These are phyloP conservation scores for Amanita thiersii DNA, from an alignment of 768 basidiomycete species.

Conservation along the genomic window DNA sequence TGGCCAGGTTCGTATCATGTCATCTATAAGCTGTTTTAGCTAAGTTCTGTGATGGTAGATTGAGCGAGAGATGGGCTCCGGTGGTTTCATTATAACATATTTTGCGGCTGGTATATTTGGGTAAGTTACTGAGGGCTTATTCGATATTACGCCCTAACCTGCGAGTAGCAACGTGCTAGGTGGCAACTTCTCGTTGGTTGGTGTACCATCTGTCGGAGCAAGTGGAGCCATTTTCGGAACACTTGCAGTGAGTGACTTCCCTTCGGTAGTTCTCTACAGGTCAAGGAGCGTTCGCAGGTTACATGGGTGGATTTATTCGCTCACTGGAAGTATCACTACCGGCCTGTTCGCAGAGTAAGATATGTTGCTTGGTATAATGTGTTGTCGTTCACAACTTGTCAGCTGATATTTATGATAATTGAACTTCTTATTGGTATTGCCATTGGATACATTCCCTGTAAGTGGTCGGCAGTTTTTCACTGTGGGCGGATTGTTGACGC, in stretches of 20 bases:
- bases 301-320: conserved; percentile 86
- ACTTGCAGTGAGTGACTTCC: conserved; percentile 45
- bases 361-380: background rate
- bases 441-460: conserved; percentile 78
- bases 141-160: conserved; percentile 3
- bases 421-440: conserved; percentile 85
- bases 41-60: conserved; percentile 35
- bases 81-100: conserved; percentile 80
- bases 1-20: conserved; percentile 48
- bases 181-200: conserved; percentile 88
- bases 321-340: conserved; percentile 86
- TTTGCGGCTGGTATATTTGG: conserved; percentile 92
- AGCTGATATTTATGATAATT: conserved; percentile 80
- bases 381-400: background rate
- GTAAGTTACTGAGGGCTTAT: conserved; percentile 24
- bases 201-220: conserved; percentile 84
- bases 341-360: conserved; percentile 69
- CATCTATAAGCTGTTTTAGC: background rate
- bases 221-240: conserved; percentile 91
- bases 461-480: conserved; percentile 16
- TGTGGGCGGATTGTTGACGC: background rate
- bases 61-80: conserved; percentile 87
- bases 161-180: conserved; percentile 69
- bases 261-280: background rate
- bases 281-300: conserved; percentile 28